A percentile compares a stretch with the other conserved stretches of the same genome.
These are phyloP conservation scores for Phytophthora idaei DNA, from an alignment of 352 stramenopile species.

Conservation along the genomic window DNA sequence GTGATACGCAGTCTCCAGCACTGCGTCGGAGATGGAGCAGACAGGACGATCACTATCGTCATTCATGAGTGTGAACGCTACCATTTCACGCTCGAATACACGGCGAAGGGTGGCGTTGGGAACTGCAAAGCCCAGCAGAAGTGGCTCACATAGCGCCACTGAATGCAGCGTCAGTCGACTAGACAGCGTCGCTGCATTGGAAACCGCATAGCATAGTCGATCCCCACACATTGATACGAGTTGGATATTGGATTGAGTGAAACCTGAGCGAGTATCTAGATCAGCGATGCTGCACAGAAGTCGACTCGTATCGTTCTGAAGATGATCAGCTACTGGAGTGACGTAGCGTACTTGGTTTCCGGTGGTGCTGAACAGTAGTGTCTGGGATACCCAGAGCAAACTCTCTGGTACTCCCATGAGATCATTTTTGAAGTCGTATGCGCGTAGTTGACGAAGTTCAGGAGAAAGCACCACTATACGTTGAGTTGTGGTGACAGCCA, in stretches of 20 bases:
- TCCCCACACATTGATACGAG: slow-evolving; percentile 59
- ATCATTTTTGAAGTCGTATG: slow-evolving; percentile 44
- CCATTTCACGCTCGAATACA: slow-evolving; percentile 67
- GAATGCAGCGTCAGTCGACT: slow-evolving; percentile 48
- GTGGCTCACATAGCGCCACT: slow-evolving; percentile 54
- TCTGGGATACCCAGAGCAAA: slow-evolving; percentile 73
- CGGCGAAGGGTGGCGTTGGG: slow-evolving; percentile 46
- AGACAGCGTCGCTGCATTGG: slow-evolving; percentile 44
- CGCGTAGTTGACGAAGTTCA: slow-evolving; percentile 39
- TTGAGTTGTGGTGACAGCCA: slow-evolving; percentile 60
- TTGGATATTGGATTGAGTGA: slow-evolving; percentile 32
- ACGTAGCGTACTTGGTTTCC: slow-evolving; percentile 59
- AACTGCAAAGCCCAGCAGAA: slow-evolving; percentile 51
- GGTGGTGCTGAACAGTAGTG: slow-evolving; percentile 62
- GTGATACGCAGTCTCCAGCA: slow-evolving; percentile 55
- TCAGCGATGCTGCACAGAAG: slow-evolving; percentile 37
- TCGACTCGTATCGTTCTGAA: slow-evolving; percentile 13
- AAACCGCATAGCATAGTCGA: slow-evolving; percentile 58
- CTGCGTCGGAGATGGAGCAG: slow-evolving; percentile 51
- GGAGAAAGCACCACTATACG: slow-evolving; percentile 64
- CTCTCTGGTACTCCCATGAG: slow-evolving; percentile 47
- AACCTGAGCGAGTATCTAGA: slow-evolving; percentile 15
- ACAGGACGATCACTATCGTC: slow-evolving; percentile 43
- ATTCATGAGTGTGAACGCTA: slow-evolving; percentile 54
- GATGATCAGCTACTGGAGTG: slow-evolving; percentile 38